Evolutionary conservation across 2,329 filamentous ascomycete species (phyloP), one percentile per base, ranked within the genome.

Genomic region (Mycogone perniciosa): DNA sequence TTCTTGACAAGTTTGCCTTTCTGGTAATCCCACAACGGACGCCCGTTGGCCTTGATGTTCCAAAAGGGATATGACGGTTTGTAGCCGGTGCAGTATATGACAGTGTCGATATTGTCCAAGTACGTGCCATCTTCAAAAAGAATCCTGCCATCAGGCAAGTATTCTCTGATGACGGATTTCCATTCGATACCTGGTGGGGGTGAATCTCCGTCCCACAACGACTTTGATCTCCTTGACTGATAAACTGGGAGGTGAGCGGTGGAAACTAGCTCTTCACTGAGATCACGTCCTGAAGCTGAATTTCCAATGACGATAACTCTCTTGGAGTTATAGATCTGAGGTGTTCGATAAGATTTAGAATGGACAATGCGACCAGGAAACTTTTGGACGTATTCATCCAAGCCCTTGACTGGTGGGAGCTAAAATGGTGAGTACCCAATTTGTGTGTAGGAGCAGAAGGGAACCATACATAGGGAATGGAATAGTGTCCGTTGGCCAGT

Each of bases 101-200:
- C 57, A 5, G 58, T 56, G 50, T 74, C 71, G 13, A 74, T 51
- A 7, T 69, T 63, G 31, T 64, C 54, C 1, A 73, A 58, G 4
- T 60, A 52, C 2, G 64, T 64, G 3, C 57, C 67, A 52, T 74
- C 71, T 0, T 58, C 58, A 47, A 75, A 75, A 1, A 75, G 46
- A 59, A 82, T 64, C 39, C 72, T 54, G 29, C 75, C 69, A 59
- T 71, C 63, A 45, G 65, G 7, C 27, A 63, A 56, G 57, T 71
- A 81, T 31, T 71, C 66, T 1, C 57, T 64, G 40, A 84, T 72
- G 8, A 77, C 57, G 0, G 77, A 75, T 56, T 79, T 80, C 79
- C 79, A 82, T 5, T 59, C 67, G 4, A 81, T 71, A 0, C 76
- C 77, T 0, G 59, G 33, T 0, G 73, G 72, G 1, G 79, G 76